Evolutionary conservation across 2,329 filamentous ascomycete genomes (phyloP).

Genomic region (Rutstroemia sp.): DNA sequence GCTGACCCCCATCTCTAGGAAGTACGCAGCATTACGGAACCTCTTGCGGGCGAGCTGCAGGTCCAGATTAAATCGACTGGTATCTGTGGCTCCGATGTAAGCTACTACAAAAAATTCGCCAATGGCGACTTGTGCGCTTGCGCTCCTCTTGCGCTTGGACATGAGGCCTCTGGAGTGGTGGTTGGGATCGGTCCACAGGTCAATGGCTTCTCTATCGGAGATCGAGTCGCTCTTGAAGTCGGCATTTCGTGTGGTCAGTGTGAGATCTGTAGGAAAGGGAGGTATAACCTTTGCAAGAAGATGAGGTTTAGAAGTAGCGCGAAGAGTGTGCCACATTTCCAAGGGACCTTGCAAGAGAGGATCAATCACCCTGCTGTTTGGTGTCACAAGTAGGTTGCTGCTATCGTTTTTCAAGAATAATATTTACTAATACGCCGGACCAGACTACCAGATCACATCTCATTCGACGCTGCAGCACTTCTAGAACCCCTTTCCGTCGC

Average conservation of each 20-base stretch:
- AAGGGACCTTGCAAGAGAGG: conserved; percentile 54
- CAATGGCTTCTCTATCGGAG: conserved; percentile 45
- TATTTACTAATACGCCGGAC: conserved; percentile 2
- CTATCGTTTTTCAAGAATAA: background rate
- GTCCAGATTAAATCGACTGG: conserved; percentile 58
- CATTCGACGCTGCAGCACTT: conserved; percentile 52
- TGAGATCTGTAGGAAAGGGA: conserved; percentile 82
- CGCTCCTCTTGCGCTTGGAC: conserved; percentile 56
- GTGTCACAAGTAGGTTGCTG: conserved; percentile 50
- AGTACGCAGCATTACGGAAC: conserved; percentile 36
- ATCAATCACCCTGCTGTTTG: conserved; percentile 56
- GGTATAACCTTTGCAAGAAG: conserved; percentile 58
- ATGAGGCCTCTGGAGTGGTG: conserved; percentile 54
- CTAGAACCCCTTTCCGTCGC: conserved; percentile 56
- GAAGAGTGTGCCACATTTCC: conserved; percentile 56
- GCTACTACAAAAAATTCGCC: conserved; percentile 66
- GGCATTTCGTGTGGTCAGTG: conserved; percentile 88
- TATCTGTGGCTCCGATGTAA: conserved; percentile 63
- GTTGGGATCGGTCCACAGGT: conserved; percentile 47
- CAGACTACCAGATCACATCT: conserved; percentile 51
- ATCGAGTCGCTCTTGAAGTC: conserved; percentile 69
- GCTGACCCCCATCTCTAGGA: conserved; percentile 35
- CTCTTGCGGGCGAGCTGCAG: conserved; percentile 49
- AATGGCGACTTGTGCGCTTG: conserved; percentile 63
- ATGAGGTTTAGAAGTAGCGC: conserved; percentile 56